These are phyloP conservation scores for Linnemannia exigua DNA, from an alignment of 192 early-diverging fungal genomes.

Conservation along the genomic window DNA sequence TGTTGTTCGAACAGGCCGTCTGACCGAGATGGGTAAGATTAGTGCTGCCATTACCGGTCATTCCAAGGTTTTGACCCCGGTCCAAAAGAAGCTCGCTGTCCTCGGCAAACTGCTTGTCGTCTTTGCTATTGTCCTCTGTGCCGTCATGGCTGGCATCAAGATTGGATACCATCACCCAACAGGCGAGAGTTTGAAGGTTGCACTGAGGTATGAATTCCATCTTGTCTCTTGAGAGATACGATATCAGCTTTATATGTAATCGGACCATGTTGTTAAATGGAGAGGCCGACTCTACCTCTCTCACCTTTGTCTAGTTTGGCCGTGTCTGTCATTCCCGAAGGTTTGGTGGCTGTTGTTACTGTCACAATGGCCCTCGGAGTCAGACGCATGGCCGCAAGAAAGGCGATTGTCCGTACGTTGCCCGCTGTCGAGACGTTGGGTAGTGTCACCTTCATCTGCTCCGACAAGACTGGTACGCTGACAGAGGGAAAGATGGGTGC, in stretches of 20 bases:
- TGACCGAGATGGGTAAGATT: conserved; percentile 97
- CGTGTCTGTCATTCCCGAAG: conserved; percentile 98
- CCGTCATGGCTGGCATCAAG: conserved; percentile 87
- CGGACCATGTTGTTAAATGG: too few relatives aligned
- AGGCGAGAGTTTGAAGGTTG: conserved; percentile 84
- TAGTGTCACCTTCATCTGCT: conserved; percentile 96
- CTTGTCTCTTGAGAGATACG: background rate
- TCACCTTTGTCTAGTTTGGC: conserved; percentile 75
- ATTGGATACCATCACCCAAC: conserved; percentile 77
- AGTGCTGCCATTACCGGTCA: conserved; percentile 85
- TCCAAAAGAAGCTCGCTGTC: conserved; percentile 80
- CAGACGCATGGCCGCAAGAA: conserved; percentile 88
- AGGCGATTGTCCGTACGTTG: conserved; percentile 93
- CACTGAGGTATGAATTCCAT: conserved; percentile 72
- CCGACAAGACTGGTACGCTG: conserved; percentile 97
- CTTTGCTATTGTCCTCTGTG: conserved; percentile 86
- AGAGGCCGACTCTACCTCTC: too few relatives aligned
- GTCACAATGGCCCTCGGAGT: conserved; percentile 98
- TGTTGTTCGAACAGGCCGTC: conserved; percentile 89
- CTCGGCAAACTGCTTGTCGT: conserved; percentile 91
- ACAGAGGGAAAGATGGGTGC: conserved; percentile 99
- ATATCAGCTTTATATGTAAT: too few relatives aligned
- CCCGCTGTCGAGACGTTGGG: conserved; percentile 97
- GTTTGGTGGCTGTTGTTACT: conserved; percentile 97
- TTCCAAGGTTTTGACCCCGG: conserved; percentile 69